Evolutionary conservation across 352 stramenopile species (phyloP).

Genomic region (Pythium scleroteichum): DNA sequence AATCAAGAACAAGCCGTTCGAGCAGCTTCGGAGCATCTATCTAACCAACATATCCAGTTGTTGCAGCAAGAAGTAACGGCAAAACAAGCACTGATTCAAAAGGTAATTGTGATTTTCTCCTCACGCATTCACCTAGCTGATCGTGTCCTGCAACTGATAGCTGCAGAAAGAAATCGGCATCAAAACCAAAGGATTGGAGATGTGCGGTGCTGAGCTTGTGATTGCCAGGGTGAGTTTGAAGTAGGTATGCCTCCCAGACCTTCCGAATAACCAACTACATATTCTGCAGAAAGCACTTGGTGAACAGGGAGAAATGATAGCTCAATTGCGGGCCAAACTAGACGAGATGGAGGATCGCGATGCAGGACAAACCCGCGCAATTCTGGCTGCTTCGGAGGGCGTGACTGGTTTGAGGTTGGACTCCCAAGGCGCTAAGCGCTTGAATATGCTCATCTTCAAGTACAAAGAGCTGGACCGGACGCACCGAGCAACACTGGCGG

Average conservation of each 20-base stretch:
- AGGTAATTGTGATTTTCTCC: slow-evolving; percentile 8
- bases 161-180: slow-evolving; percentile 62
- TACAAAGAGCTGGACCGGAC: slow-evolving; percentile 65
- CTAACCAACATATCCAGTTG: slow-evolving; percentile 45
- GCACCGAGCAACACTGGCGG: slow-evolving; percentile 34
- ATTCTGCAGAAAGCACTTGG: too few relatives aligned
- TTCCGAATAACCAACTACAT: too few relatives aligned
- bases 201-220: slow-evolving; percentile 65
- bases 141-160: slow-evolving; percentile 27
- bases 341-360: slow-evolving; percentile 40
- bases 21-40: slow-evolving; percentile 11
- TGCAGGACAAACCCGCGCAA: slow-evolving; percentile 37
- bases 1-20: too few relatives aligned
- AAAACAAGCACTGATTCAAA: slow-evolving; percentile 36
- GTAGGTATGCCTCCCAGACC: too few relatives aligned
- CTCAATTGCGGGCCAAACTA: slow-evolving; percentile 36
- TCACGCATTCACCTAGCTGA: not conserved
- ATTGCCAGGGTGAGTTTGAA: slow-evolving; percentile 40
- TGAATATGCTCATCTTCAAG: slow-evolving; percentile 56
- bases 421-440: slow-evolving; percentile 37
- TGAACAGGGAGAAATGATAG: slow-evolving; percentile 23
- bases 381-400: slow-evolving; percentile 21
- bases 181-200: slow-evolving; percentile 52
- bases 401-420: slow-evolving; percentile 19
- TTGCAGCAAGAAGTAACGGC: slow-evolving; percentile 50